Evolutionary conservation across 1,139 yeast species (phyloP), one percentile per base, ranked within the genome.

Genomic region (Pichia sp.): DNA sequence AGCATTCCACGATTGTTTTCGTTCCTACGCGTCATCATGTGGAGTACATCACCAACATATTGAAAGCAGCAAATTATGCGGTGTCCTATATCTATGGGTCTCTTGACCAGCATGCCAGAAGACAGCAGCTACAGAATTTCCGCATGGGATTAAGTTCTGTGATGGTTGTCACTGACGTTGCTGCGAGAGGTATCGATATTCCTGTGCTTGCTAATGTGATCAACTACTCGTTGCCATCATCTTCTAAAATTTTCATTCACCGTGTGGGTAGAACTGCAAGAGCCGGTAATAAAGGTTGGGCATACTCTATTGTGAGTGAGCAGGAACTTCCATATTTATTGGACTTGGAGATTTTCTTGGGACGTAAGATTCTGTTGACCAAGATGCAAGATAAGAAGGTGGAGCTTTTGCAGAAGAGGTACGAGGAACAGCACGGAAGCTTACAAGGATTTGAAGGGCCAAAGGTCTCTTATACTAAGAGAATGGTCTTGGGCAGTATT

Each of bases 181-280:
- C 99, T 32, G 99, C 99, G 5, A 87, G 99, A 77, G 99, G 99
- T 85, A 92, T 93, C 61, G 99, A 95, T 82, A 90, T 93, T 62
- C 99, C 99, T 0, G 84, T 93, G 57, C 79, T 93, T 67, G 97
- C 98, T 13, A 92, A 93, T 66, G 99, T 93, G 52, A 79, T 93
- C 64, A 95, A 93, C 70, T 92, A 82, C 70, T 84, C 96, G 0
- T 76, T 93, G 56, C 99, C 99, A 5, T 86, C 92, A 0, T 86
- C 95, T 2, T 90, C 97, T 4, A 93, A 95, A 70, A 87, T 92
- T 56, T 95, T 93, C 70, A 82, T 93, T 54, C 99, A 93, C 72
- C 83, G 99, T 73, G 99, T 95, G 52, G 99, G 99, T 71, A 85
- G 99, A 79, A 93, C 99, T 48, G 99, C 99, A 13, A 87, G 99